Evolutionary conservation across 2,329 filamentous ascomycete genomes (phyloP).

Genomic region (Bimuria novae-zelandiae): DNA sequence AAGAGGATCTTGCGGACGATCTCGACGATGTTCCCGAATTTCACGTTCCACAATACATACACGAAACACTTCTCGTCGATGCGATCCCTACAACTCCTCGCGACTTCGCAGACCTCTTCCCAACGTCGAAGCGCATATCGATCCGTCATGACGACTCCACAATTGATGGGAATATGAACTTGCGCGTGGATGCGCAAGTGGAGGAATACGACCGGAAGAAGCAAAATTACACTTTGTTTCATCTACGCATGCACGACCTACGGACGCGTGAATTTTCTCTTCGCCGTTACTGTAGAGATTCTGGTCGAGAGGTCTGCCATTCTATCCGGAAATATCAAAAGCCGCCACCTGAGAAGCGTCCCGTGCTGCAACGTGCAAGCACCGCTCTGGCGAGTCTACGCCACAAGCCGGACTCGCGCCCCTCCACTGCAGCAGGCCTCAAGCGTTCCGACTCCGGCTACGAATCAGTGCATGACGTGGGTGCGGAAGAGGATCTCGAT

Average conservation of each 20-base stretch:
- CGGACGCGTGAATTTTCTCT: slow-evolving; percentile 86
- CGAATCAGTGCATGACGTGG: slow-evolving; percentile 49
- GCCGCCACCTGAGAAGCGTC: slow-evolving; percentile 54
- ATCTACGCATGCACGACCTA: slow-evolving; percentile 92
- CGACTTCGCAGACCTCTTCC: slow-evolving; percentile 84
- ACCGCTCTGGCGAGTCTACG: slow-evolving; percentile 62
- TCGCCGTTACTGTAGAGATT: slow-evolving; percentile 88
- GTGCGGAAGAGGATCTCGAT: slow-evolving; percentile 30
- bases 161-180: slow-evolving; percentile 93
- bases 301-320: slow-evolving; percentile 89
- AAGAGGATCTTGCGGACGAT: slow-evolving; percentile 58
- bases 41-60: slow-evolving; percentile 64
- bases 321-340: slow-evolving; percentile 72
- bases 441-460: slow-evolving; percentile 65
- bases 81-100: slow-evolving; percentile 77
- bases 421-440: slow-evolving; percentile 48
- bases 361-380: slow-evolving; percentile 62
- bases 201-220: slow-evolving; percentile 60
- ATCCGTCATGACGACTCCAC: slow-evolving; percentile 92
- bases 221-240: slow-evolving; percentile 79
- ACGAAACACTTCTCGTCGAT: slow-evolving; percentile 66
- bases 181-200: slow-evolving; percentile 81
- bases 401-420: slow-evolving; percentile 59
- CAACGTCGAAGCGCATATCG: slow-evolving; percentile 76
- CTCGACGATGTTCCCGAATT: slow-evolving; percentile 55